Evolutionary conservation across 2,329 filamentous ascomycete species (phyloP), one percentile per base, ranked within the genome.

Genomic region (Fusarium haematococcum): DNA sequence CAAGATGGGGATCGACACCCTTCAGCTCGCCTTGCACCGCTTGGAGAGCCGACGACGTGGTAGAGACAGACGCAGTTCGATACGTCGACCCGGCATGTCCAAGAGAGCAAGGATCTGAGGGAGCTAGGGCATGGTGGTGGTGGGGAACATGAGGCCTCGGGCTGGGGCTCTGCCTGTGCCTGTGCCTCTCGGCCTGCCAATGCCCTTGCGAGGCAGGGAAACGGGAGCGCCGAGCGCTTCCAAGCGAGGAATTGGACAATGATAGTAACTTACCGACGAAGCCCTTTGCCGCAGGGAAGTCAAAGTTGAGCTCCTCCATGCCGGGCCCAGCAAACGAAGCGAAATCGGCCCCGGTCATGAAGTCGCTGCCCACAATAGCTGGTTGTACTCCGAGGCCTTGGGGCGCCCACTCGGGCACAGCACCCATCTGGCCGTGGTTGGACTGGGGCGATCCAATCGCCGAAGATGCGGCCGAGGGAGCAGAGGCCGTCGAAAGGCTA

Each of bases 391-490:
- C 89, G 39, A 93, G 84, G 63, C 88, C 88, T 61, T 80, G 78
- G 23, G 85, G 82, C 74, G 86, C 82, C 90, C 91, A 93, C 69
- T 91, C 89, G 54, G 90, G 86, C 60, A 90, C 86, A 77, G 86
- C 85, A 70, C 89, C 89, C 73, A 88, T 82, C 75, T 89, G 89
- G 65, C 88, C 87, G 77, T 89, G 87, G 72, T 89, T 88, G 2
- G 91, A 91, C 77, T 91, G 89, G 30, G 92, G 92, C 25, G 92
- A 94, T 66, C 91, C 91, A 71, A 91, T 88, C 63, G 89, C 90
- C 10, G 92, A 93, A 1, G 91, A 93, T 8, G 91, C 86, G 5
- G 90, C 90, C 61, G 92, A 93, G 62, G 85, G 89, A 65, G 83
- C 91, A 68, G 90, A 92, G 27, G 86, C 87, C 69, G 88, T 91